These are phyloP conservation scores for Taphrina communis DNA, from an alignment of 1,139 yeast species.

Conservation along the genomic window DNA sequence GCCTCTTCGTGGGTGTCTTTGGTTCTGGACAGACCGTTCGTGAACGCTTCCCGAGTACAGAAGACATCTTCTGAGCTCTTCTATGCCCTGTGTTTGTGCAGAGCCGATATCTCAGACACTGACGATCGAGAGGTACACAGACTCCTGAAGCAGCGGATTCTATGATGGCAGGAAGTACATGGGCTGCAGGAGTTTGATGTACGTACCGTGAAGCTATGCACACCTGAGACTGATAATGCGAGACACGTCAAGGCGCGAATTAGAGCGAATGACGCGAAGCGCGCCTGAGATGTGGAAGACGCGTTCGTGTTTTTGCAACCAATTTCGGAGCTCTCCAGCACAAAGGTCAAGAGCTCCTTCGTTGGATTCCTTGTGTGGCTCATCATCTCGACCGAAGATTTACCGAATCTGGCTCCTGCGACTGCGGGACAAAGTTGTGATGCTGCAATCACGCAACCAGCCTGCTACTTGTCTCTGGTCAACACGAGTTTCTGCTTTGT, in stretches of 20 bases:
- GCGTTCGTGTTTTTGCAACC: constrained; percentile 11
- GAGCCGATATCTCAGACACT: background rate
- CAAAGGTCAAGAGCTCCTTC: no score
- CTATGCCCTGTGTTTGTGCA: background rate
- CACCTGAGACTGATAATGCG: background rate
- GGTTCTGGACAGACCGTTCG: constrained; percentile 5
- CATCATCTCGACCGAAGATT: no score
- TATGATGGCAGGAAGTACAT: no score
- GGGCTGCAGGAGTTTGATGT: no score
- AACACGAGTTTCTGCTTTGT: no score
- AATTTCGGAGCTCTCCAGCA: background rate
- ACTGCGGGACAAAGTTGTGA: no score
- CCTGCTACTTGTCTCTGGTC: no score
- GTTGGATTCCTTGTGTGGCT: no score
- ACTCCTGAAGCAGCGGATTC: no score
- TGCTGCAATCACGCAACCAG: no score
- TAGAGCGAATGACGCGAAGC: background rate
- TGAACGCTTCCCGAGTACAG: constrained; percentile 35
- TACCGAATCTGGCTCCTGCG: no score
- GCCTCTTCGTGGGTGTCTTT: constrained; percentile 34
- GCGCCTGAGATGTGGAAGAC: constrained; percentile 1
- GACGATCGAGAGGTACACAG: no score
- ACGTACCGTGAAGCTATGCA: background rate
- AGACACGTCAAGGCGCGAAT: background rate
- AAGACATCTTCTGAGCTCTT: constrained; percentile 4